These are phyloP conservation scores for Aureobasidium sp. DNA, from an alignment of 2,329 filamentous ascomycete species.

Conservation along the genomic window DNA sequence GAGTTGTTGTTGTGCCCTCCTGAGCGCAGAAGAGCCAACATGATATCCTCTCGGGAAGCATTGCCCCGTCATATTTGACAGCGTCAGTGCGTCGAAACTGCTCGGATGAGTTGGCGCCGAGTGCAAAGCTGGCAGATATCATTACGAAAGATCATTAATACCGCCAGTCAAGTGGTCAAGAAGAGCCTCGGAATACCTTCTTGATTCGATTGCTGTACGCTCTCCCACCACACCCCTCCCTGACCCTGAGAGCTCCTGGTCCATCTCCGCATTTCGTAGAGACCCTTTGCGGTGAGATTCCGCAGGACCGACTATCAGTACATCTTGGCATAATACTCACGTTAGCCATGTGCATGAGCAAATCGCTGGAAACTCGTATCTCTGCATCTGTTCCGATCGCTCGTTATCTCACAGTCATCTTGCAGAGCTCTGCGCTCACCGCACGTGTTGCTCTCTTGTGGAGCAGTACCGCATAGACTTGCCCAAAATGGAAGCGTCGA, in stretches of 20 bases:
- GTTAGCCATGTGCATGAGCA: neutral
- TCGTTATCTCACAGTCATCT: neutral
- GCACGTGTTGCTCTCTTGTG: neutral
- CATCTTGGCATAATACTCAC: neutral
- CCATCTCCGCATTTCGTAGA: neutral
- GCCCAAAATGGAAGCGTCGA: neutral
- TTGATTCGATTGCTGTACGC: neutral
- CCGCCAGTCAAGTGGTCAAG: neutral
- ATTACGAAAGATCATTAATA: neutral
- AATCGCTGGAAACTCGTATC: neutral
- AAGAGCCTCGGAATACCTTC: neutral
- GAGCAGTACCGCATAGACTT: conserved; percentile 5
- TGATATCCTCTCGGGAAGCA: neutral
- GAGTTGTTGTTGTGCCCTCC: neutral
- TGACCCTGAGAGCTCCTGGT: neutral
- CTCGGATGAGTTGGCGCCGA: conserved; percentile 8
- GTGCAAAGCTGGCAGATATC: neutral
- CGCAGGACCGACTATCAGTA: neutral
- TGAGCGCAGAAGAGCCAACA: neutral
- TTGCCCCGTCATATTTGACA: neutral
- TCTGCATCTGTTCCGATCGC: neutral
- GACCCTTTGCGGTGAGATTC: neutral
- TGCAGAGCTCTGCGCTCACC: neutral
- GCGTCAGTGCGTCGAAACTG: neutral
- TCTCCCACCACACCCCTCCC: neutral